Percentiles rank a stretch among this genome's conserved stretches.
Evolutionary conservation across 2,329 filamentous ascomycete species (phyloP).

Genomic region (Arthrobotrys conoides): DNA sequence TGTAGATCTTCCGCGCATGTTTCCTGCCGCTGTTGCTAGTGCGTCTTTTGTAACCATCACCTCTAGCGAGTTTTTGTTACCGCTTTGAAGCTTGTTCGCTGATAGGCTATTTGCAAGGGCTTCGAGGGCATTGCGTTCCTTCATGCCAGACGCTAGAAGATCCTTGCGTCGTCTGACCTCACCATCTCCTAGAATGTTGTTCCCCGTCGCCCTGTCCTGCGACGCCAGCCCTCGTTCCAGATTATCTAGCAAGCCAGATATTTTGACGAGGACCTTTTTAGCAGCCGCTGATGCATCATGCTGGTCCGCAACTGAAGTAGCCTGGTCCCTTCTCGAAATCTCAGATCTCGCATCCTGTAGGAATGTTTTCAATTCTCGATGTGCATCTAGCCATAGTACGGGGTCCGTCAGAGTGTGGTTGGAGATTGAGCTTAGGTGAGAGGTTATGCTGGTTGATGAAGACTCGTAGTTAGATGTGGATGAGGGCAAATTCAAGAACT

Average conservation of each 20-base stretch:
- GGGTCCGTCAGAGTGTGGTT: conserved; percentile 72
- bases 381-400: conserved; percentile 81
- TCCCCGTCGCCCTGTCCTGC: conserved; percentile 6
- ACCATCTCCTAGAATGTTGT: conserved; percentile 67
- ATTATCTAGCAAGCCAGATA: conserved; percentile 73
- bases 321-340: conserved; percentile 78
- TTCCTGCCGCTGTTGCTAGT: conserved; percentile 62
- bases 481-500: conserved; percentile 79
- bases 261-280: conserved; percentile 79
- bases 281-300: conserved; percentile 80
- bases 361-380: conserved; percentile 79
- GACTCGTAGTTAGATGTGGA: conserved; percentile 67
- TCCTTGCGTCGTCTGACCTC: conserved; percentile 81
- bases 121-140: conserved; percentile 83
- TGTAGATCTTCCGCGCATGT: conserved; percentile 65
- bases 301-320: conserved; percentile 71
- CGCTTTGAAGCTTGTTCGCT: conserved; percentile 68
- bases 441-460: conserved; percentile 68
- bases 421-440: conserved; percentile 67
- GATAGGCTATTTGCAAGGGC: conserved; percentile 76
- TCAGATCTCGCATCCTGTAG: conserved; percentile 78
- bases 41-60: conserved; percentile 49
- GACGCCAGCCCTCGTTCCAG: conserved; percentile 35
- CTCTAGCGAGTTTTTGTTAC: conserved; percentile 53
- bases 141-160: conserved; percentile 77